Evolutionary conservation across 768 basidiomycete genomes (phyloP).

Genomic region (Tephrocybe sp.): DNA sequence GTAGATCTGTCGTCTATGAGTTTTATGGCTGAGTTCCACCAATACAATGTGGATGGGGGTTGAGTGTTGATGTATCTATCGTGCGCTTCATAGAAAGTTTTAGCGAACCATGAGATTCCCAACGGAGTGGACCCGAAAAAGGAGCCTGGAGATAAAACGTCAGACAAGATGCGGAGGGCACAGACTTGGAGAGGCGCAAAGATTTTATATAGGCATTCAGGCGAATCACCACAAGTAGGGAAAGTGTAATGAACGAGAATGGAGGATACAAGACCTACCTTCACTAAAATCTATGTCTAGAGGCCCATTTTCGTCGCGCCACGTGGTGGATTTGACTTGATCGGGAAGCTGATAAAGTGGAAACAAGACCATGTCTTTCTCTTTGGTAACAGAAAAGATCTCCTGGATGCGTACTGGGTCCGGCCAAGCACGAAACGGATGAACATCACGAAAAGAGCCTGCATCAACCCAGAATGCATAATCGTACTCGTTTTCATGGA

Average conservation of each 20-base stretch:
- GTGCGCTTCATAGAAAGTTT: conserved; percentile 48
- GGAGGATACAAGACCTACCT: conserved; percentile 30
- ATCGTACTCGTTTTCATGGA: conserved; percentile 32
- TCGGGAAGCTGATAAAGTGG: conserved; percentile 39
- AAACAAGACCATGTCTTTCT: conserved; percentile 34
- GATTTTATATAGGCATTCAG: too few species aligned
- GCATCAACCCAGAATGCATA: conserved; percentile 62
- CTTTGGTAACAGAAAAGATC: conserved; percentile 27
- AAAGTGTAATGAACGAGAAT: neutral
- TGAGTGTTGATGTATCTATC: conserved; percentile 44
- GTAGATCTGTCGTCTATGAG: conserved; percentile 23
- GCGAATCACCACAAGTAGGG: too few species aligned
- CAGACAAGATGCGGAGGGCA: too few species aligned
- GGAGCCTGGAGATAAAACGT: conserved; percentile 37
- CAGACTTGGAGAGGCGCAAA: too few species aligned
- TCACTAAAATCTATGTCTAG: conserved; percentile 50
- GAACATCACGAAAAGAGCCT: conserved; percentile 45
- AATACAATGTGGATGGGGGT: conserved; percentile 21
- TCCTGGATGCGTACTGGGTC: conserved; percentile 35
- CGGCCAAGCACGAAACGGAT: conserved; percentile 49
- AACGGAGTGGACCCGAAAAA: conserved; percentile 52
- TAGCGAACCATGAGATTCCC: conserved; percentile 44
- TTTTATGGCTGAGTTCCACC: conserved; percentile 26
- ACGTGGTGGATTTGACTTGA: conserved; percentile 26
- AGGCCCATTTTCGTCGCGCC: conserved; percentile 47